phyloP scores from a whole-genome alignment of 805 yeast genomes.

The Ogataea wickerhamii region DNA sequence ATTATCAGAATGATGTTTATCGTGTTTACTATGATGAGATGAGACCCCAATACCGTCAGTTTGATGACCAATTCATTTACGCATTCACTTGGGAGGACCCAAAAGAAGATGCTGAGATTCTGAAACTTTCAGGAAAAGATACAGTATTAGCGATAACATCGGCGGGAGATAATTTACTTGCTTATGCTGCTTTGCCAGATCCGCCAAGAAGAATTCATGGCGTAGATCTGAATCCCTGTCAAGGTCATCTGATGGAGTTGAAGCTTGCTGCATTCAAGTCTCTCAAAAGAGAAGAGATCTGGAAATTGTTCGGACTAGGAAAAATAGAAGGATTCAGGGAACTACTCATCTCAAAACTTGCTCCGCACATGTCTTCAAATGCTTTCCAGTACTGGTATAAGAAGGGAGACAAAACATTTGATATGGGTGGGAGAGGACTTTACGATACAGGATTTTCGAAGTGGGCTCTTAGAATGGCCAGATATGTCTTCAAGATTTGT shows the following conservation, averaged over 20 bases:
- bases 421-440: slow-evolving; percentile 53
- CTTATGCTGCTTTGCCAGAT: slow-evolving; percentile 67
- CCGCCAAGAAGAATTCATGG: slow-evolving; percentile 80
- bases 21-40: slow-evolving; percentile 76
- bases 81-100: slow-evolving; percentile 94
- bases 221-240: slow-evolving; percentile 80
- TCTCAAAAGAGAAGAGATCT: slow-evolving; percentile 53
- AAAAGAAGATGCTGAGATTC: slow-evolving; percentile 67
- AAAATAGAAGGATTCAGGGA: slow-evolving; percentile 50
- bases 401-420: slow-evolving; percentile 58
- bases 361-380: slow-evolving; percentile 72
- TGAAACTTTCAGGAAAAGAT: slow-evolving; percentile 58
- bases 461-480: slow-evolving; percentile 77
- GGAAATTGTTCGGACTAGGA: slow-evolving; percentile 79
- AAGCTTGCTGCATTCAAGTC: slow-evolving; percentile 68
- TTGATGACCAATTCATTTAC: slow-evolving; percentile 75
- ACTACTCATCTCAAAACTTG: slow-evolving; percentile 50
- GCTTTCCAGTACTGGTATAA: slow-evolving; percentile 79
- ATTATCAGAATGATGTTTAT: slow-evolving; percentile 75
- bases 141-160: slow-evolving; percentile 81
- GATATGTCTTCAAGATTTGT: slow-evolving; percentile 52
- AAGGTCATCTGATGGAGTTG: slow-evolving; percentile 74
- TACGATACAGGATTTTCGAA: slow-evolving; percentile 82
- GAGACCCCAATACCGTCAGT: slow-evolving; percentile 63
- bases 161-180: slow-evolving; percentile 78